Base-by-base conservation (phyloP, 2,329 filamentous ascomycete genomes). In the Fusarium sp. region DNA sequence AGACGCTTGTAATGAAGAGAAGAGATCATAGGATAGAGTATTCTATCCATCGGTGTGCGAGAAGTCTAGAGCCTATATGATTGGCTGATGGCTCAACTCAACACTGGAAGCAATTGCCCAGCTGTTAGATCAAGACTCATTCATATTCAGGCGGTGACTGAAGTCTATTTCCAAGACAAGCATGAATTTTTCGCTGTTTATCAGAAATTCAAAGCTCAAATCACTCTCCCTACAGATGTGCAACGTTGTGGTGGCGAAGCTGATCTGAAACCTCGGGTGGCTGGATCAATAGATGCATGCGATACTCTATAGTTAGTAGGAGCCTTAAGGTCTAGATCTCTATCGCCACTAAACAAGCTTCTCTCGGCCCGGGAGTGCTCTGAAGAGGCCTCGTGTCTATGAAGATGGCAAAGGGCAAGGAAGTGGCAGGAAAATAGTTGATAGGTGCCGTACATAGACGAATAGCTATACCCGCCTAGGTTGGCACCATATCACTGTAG, bases 391-490 rank as follows among this genome's bases (percentile, higher is more conserved):
- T 69, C 69, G 20, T 36, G 60, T 33, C 36, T 38, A 26, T 6
- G 7, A 15, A 51, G 39, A 47, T 39, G 24, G 28, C 33, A 41
- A 47, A 52, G 18, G 33, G 44, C n/a, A 51, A 28, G 17, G 54
- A 57, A 31, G 42, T 42, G 56, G 57, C 51, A 56, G 36, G 26
- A 31, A 60, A 47, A 33, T 33, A 35, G 33, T 52, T 26, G 39
- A 52, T 58, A 26, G 49, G n/a, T 11, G 18, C 49, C 33, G 33
- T 26, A 54, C 39, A 42, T 42, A 24, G 38, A 28, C 63, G 42
- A 26, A 52, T 26, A 52, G 49, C 56, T 45, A 60, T 48, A 18
- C 48, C 70, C 59, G 59, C 45, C 71, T 72, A 69, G 54, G 54
- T 72, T 72, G 54, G 54, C 66, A 36, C 51, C n/a, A 17, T 22